phyloP scores from a whole-genome alignment of 371 early-diverging fungal genomes.

The Apophysomyces elegans region DNA sequence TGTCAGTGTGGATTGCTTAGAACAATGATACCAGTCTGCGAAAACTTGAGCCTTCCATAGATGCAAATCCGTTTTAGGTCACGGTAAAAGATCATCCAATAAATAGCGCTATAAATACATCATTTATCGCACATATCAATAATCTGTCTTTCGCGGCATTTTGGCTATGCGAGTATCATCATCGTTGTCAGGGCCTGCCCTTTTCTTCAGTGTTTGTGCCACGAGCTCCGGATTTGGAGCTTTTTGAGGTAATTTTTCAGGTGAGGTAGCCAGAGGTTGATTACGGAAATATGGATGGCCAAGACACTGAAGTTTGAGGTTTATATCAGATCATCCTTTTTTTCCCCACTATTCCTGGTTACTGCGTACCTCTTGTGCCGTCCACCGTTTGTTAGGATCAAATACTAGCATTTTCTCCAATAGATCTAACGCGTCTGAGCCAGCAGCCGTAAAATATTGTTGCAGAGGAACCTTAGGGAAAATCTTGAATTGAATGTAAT shows the following conservation, averaged over 20 bases:
- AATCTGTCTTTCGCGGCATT: conserved; percentile 3
- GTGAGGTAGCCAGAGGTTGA: conserved; percentile 85
- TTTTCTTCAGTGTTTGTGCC: conserved; percentile 31
- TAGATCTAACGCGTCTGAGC: conserved; percentile 90
- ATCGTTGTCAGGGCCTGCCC: conserved; percentile 19
- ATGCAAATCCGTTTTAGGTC: no score
- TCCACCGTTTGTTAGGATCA: conserved; percentile 91
- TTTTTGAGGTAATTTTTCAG: conserved; percentile 78
- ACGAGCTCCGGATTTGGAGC: conserved; percentile 33
- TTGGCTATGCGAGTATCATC: conserved; percentile 17
- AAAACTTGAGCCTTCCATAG: no score
- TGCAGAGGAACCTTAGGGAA: conserved; percentile 80
- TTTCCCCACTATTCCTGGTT: not conserved
- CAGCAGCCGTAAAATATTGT: conserved; percentile 91
- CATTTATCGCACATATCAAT: no score
- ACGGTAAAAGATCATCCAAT: no score
- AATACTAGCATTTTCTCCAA: conserved; percentile 91
- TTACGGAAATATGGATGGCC: conserved; percentile 91
- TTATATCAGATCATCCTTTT: not conserved
- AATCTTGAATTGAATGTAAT: conserved; percentile 64
- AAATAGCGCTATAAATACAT: no score
- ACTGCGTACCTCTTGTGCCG: conserved; percentile 70
- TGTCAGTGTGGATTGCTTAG: no score
- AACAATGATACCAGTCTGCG: no score
- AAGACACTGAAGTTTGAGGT: conserved; percentile 61